A percentile compares a stretch with the other conserved stretches of the same genome.
Conservation (phyloP, 1,284 basidiomycete genomes). For the Cryptococcus sp. region DNA sequence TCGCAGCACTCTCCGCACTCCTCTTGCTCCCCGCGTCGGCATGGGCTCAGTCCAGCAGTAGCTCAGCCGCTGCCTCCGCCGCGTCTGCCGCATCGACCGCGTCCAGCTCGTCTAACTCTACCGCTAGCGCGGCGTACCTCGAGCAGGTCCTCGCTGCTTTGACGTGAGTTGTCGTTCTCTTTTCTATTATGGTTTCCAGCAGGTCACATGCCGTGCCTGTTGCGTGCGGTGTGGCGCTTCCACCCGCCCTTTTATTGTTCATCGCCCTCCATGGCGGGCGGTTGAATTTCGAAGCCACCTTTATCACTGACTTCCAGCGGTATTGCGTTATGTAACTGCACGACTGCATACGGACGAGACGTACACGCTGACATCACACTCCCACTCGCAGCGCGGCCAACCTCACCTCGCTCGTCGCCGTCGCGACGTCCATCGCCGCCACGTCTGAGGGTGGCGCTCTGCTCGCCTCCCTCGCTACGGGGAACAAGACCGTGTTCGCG, state of each 20-base stretch:
- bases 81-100: conserved; percentile 7
- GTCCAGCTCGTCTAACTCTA: conserved; percentile 3
- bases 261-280: too few species aligned
- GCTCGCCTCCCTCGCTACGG: conserved; percentile 52
- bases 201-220: too few species aligned
- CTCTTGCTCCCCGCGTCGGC: conserved; percentile 10
- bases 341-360: neutral
- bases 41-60: conserved; percentile 10
- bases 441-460: conserved; percentile 57
- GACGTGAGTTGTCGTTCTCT: conserved; percentile 26
- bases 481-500: conserved; percentile 54
- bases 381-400: conserved; percentile 42
- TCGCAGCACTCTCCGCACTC: conserved; percentile 10
- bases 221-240: too few species aligned
- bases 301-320: too few species aligned
- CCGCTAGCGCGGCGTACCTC: conserved; percentile 23
- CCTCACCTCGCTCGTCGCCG: conserved; percentile 53
- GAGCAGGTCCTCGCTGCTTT: conserved; percentile 32
- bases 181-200: too few species aligned
- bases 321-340: too few species aligned
- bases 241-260: too few species aligned
- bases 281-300: too few species aligned
- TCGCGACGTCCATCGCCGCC: conserved; percentile 56
- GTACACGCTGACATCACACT: neutral
- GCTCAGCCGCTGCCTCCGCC: neutral